These are phyloP conservation scores for Ustilaginoidea virens DNA, from an alignment of 2,329 filamentous ascomycete species.

Conservation along the genomic window DNA sequence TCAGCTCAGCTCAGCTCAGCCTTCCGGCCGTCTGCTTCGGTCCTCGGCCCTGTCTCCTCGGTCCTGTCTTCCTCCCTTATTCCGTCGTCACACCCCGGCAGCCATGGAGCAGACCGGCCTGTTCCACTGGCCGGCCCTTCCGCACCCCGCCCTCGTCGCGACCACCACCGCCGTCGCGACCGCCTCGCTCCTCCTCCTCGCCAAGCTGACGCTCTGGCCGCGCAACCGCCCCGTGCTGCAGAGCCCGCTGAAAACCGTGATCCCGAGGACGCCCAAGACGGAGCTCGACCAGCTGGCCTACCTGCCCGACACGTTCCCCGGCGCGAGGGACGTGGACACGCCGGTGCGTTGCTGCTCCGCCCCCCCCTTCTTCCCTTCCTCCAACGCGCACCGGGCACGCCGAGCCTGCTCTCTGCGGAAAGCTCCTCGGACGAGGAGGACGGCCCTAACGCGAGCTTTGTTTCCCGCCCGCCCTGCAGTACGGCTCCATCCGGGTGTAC, in stretches of 20 bases:
- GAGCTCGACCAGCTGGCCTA: constrained; percentile 33
- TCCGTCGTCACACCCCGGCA: not conserved
- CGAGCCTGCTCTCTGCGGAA: no score
- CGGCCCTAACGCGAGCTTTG: no score
- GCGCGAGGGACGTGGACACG: constrained; percentile 56
- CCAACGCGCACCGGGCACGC: no score
- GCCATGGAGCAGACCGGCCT: not conserved
- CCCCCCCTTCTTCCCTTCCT: not conserved
- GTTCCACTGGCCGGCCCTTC: constrained; percentile 1
- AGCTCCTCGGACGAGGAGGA: no score
- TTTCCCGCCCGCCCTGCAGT: no score
- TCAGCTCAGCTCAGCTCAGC: not conserved
- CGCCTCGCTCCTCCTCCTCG: constrained; percentile 20
- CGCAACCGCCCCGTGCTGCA: constrained; percentile 21
- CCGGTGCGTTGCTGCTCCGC: constrained; percentile 27
- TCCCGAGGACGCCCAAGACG: constrained; percentile 19
- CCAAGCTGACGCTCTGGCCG: constrained; percentile 24
- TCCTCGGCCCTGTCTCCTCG: no score
- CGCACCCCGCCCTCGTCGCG: constrained; percentile 15
- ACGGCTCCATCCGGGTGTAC: constrained; percentile 63
- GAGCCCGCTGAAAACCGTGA: constrained; percentile 27
- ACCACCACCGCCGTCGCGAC: constrained; percentile 27
- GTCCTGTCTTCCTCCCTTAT: not conserved
- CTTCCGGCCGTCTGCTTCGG: no score
- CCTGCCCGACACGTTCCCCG: constrained; percentile 52